Evolutionary conservation across 768 basidiomycete species (phyloP), one percentile per base, ranked within the genome.

Genomic region (Naganishia vishniacii): DNA sequence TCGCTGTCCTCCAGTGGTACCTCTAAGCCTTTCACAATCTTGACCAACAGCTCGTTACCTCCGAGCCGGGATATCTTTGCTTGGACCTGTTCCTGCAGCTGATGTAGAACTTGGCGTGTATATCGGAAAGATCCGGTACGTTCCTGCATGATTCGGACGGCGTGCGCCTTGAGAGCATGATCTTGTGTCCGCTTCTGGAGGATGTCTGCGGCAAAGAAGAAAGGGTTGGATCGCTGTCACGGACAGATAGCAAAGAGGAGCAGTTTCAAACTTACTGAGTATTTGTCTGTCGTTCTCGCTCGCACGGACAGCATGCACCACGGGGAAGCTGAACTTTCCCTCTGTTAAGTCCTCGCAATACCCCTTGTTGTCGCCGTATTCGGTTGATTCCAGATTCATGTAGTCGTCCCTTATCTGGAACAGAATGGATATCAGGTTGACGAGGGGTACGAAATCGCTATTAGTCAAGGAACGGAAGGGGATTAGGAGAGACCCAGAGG

Each of bases 371-470:
- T 83, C 83, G 1, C 85, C 80, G 72, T 97, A 97, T 81, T 92
- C 85, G 18, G 83, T 82, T 49, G 88, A 90, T 71, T 93, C 86
- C 26, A 97, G 79, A 71, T 97, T 97, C 88, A 94, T 91, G 48
- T 92, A 88, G 75, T 97, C 94, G 70, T 98, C 94, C n/a, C 92
- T 80, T 69, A 98, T 93, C 75, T 98, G 94, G 76, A 91, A 95
- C 71, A 85, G 88, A n/a, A 95, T 84, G 2, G 93, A 91, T 65
- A 97, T 88, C 11, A 95, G 83, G 75, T 95, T 95, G 67, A 94
- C 89, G 1, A 98, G 82, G 0, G 92, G 91, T 1, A 94, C 85
- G 68, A 90, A 95, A 76, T 97, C 85, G 11, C 90, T 95, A 65
- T 48, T n/a, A n/a, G 18, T 12, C 41, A 3, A 42, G 32, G 23